These are phyloP conservation scores for Ophiostoma australiae DNA, from an alignment of 2,329 filamentous ascomycete genomes.

Conservation along the genomic window DNA sequence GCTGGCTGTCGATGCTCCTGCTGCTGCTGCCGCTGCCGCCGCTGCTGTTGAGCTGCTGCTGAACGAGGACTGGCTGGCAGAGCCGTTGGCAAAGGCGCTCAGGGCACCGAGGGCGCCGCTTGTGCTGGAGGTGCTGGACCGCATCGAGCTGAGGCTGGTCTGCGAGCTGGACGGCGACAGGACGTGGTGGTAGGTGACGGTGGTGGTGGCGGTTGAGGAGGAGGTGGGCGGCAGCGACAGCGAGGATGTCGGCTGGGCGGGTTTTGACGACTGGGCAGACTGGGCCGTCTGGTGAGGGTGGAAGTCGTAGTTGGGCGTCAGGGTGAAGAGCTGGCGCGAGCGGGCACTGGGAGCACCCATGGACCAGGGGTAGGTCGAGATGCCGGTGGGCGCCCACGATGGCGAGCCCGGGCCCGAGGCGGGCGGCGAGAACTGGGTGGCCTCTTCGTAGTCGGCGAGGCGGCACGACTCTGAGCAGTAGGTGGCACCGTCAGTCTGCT, in stretches of 20 bases:
- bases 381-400: conserved; percentile 38
- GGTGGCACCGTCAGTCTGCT: conserved; percentile 72
- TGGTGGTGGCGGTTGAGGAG: conserved; percentile 22
- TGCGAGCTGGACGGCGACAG: conserved; percentile 73
- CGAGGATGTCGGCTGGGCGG: not conserved
- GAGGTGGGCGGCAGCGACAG: conserved; percentile 21
- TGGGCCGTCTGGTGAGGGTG: conserved; percentile 46
- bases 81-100: conserved; percentile 24
- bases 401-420: conserved; percentile 56
- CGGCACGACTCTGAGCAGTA: conserved; percentile 94
- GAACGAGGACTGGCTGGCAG: conserved; percentile 17
- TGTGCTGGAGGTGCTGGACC: conserved; percentile 41
- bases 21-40: conserved; percentile 28
- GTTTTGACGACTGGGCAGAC: conserved; percentile 36
- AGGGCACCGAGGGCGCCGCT: conserved; percentile 24
- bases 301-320: conserved; percentile 73
- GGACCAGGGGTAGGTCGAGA: conserved; percentile 49
- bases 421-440: conserved; percentile 48
- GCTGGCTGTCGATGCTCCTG: too few relatives aligned
- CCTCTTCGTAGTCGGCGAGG: conserved; percentile 78
- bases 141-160: conserved; percentile 76
- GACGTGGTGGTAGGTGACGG: conserved; percentile 39
- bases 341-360: conserved; percentile 33
- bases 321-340: conserved; percentile 53
- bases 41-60: conserved; percentile 42